Evolutionary conservation across 2,329 filamentous ascomycete genomes (phyloP).

Genomic region (Penicillium sp.): DNA sequence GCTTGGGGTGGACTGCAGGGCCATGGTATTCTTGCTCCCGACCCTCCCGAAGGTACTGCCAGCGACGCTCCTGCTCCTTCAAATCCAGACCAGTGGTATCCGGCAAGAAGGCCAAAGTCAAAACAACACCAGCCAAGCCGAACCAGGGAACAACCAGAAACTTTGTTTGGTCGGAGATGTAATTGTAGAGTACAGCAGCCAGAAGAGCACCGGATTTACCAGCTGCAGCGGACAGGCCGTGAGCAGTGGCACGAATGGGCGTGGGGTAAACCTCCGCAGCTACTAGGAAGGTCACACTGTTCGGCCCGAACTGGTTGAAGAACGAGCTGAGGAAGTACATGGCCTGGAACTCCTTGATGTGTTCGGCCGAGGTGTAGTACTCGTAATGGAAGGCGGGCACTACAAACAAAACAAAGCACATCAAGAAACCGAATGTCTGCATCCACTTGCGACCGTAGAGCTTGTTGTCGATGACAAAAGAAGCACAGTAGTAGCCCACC

Average conservation of each 20-base stretch:
- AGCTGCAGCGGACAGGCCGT: slow-evolving; percentile 89
- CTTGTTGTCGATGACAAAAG: slow-evolving; percentile 90
- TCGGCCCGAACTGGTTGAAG: slow-evolving; percentile 99
- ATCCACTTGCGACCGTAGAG: slow-evolving; percentile 94
- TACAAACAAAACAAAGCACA: slow-evolving; percentile 91
- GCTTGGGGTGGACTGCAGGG: slow-evolving; percentile 84
- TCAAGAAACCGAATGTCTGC: slow-evolving; percentile 91
- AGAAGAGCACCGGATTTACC: slow-evolving; percentile 87
- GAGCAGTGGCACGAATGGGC: slow-evolving; percentile 85
- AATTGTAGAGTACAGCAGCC: slow-evolving; percentile 89
- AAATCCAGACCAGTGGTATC: slow-evolving; percentile 95
- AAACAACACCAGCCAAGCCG: slow-evolving; percentile 78
- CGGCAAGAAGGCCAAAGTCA: slow-evolving; percentile 86
- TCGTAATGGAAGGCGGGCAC: slow-evolving; percentile 85
- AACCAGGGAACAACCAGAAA: slow-evolving; percentile 97
- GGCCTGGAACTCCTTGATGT: slow-evolving; percentile 88
- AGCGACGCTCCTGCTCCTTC: slow-evolving; percentile 94
- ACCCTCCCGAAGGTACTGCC: slow-evolving; percentile 80
- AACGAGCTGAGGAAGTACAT: slow-evolving; percentile 99
- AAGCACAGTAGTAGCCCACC: slow-evolving; percentile 85
- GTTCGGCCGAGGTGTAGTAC: slow-evolving; percentile 71
- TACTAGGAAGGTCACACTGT: slow-evolving; percentile 93
- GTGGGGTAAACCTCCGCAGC: slow-evolving; percentile 97
- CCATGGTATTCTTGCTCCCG: slow-evolving; percentile 84
- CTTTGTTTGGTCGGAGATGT: slow-evolving; percentile 80